These are phyloP conservation scores for Sutorius eximius DNA, from an alignment of 1,284 basidiomycete species.

Conservation along the genomic window DNA sequence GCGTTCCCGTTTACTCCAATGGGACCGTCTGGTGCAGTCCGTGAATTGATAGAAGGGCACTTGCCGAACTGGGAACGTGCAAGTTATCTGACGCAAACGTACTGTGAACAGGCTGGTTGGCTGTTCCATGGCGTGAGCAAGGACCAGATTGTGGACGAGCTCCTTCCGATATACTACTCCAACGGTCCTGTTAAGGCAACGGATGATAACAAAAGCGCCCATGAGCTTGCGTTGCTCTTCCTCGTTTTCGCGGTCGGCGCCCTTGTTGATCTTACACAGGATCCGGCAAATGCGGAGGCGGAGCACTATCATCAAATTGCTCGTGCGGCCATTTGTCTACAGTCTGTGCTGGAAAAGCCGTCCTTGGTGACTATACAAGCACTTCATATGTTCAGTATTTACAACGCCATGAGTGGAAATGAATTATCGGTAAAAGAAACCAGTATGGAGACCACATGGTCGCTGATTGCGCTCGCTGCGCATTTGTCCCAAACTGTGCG, in stretches of 20 bases:
- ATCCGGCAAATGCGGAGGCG: conserved; percentile 42
- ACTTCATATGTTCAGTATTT: conserved; percentile 57
- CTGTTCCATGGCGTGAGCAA: conserved; percentile 52
- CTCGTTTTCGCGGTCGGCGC: conserved; percentile 62
- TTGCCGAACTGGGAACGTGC: conserved; percentile 54
- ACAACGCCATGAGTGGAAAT: conserved; percentile 50
- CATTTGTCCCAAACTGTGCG: conserved; percentile 61
- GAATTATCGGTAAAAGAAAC: conserved; percentile 37
- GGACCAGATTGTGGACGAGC: conserved; percentile 53
- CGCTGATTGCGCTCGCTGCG: conserved; percentile 52
- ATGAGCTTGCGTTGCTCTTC: conserved; percentile 61
- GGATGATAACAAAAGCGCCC: conserved; percentile 42
- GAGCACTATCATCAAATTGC: conserved; percentile 65
- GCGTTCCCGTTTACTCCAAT: conserved; percentile 66
- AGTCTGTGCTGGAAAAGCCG: conserved; percentile 64
- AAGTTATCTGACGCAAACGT: conserved; percentile 46
- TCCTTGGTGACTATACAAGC: conserved; percentile 64
- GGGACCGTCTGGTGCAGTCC: conserved; percentile 46
- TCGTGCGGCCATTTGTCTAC: conserved; percentile 57
- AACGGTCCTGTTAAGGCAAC: conserved; percentile 27
- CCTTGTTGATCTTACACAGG: conserved; percentile 46
- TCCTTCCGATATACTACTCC: conserved; percentile 47
- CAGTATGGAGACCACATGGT: conserved; percentile 65
- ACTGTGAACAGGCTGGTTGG: conserved; percentile 60
- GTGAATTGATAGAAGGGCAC: conserved; percentile 50